These are phyloP conservation scores for Botrytis aclada DNA, from an alignment of 2,329 filamentous ascomycete genomes.

Conservation along the genomic window DNA sequence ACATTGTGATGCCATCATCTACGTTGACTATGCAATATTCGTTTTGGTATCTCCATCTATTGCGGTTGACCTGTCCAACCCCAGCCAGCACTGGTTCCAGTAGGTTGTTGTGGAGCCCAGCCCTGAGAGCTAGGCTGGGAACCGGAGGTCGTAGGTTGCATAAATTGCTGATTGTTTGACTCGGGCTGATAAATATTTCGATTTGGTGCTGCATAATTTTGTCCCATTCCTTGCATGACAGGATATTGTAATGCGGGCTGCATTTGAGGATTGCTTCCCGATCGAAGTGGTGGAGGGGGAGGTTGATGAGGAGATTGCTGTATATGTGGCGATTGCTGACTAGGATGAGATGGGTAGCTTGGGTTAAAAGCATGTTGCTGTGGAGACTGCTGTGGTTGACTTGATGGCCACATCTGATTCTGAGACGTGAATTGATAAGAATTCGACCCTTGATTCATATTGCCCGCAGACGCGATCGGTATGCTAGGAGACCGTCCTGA, in stretches of 20 bases:
- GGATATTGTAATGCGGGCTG: conserved; percentile 60
- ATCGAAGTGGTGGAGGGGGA: conserved; percentile 54
- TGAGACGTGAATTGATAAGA: conserved; percentile 61
- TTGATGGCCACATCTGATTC: conserved; percentile 60
- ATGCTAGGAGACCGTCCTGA: conserved; percentile 60
- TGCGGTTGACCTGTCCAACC: conserved; percentile 35
- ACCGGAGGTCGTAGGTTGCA: conserved; percentile 56
- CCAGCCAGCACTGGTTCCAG: conserved; percentile 33
- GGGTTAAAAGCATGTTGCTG: conserved; percentile 44
- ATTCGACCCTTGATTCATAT: conserved; percentile 46
- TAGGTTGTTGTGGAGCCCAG: conserved; percentile 37
- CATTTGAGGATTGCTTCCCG: conserved; percentile 52
- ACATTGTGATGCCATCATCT: conserved; percentile 26
- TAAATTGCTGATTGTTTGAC: conserved; percentile 63
- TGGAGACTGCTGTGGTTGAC: conserved; percentile 62
- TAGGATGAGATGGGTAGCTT: conserved; percentile 15
- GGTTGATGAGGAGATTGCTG: conserved; percentile 60
- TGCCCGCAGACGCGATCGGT: conserved; percentile 52
- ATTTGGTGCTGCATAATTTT: conserved; percentile 53
- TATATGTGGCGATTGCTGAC: conserved; percentile 46
- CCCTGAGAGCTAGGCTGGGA: conserved; percentile 35
- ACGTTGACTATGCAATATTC: conserved; percentile 26
- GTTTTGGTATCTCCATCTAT: conserved; percentile 16
- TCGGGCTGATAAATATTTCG: conserved; percentile 58
- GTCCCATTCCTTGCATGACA: conserved; percentile 59